Base-by-base conservation (phyloP, 2,329 filamentous ascomycete species). In the Colletotrichum sp. region DNA sequence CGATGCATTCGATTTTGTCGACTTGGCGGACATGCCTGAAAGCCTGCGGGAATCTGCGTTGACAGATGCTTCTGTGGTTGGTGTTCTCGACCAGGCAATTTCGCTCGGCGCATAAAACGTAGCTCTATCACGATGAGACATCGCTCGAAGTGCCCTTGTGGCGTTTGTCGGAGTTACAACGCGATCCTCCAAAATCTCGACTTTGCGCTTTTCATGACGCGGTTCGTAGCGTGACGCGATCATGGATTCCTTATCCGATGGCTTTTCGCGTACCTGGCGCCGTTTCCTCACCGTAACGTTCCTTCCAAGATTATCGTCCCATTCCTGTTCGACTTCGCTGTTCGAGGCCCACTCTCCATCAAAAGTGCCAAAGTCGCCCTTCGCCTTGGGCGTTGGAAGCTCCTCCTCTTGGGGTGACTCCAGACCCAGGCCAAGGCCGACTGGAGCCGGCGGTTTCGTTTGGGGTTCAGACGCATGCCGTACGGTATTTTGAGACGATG, bases 301-400 rank as follows among this genome's bases (percentile, higher is more conserved):
- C 82, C 88, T 87, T 77, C 86, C 83, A 51, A 88, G 81, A 80
- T 88, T 88, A 74, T 86, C 82, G 76, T 91, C 88, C 87, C 88
- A 90, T 82, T 90, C 88, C 79, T 86, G 83, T 75, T 87, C 87
- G 36, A 87, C 86, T 75, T 90, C 86, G 76, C 80, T 84, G 34
- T 81, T 80, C 36, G 85, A 84, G 65, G 81, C 84, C 90, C 90
- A 93, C 79, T 90, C 88, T 55, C 90, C 90, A 78, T 93, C 91
- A 80, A 91, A 91, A 69, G 85, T 84, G 73, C 84, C 82, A 77
- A 90, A 90, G 63, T 89, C 87, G 73, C 85, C 82, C 76, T 83
- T 85, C n/a, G 82, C 84, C 76, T 78, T 84, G 31, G 85, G 86
- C 11, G 85, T 86, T 65, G 82, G 79, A 76, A 80, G 16, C 31